Evolutionary conservation across 1,284 basidiomycete genomes (phyloP), one percentile per base, ranked within the genome.

Genomic region (Ustilago shanxiensis): DNA sequence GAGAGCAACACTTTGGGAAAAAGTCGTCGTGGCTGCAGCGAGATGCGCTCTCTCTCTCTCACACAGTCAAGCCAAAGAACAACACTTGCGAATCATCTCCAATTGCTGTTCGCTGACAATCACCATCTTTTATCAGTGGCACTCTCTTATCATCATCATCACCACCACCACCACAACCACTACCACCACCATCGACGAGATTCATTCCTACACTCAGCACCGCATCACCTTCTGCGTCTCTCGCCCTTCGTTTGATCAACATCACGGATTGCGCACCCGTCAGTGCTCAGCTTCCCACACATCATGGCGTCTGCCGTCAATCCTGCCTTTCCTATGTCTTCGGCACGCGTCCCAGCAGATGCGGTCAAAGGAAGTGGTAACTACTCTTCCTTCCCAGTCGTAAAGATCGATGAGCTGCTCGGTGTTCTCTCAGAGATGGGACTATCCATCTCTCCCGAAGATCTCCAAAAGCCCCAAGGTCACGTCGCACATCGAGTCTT

Each of bases 381-480:
- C 69, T 83, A 81, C 62, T 79, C 79, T 11, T 83, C 80, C 51
- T 84, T 84, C 41, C 82, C 82, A 6, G 71, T 76, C 26, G 77
- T 82, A 41, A 79, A 72, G 53, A 79, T 74, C 24, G 75, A 79
- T 44, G 82, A 82, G 59, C 69, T 84, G 7, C 55, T 81, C n/a
- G 73, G 73, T 11, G 79, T 82, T 1, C 69, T 84, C 33, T 67
- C 70, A 31, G 79, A 84, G 60, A 76, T 84, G 71, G 79, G 75
- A 11, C 69, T 82, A 14, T 55, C 57, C 13, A 70, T 80, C 49
- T 77, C 73, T 2, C 70, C 78, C 24, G 81, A 84, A 47, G 81
- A 84, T 44, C 55, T 84, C 28, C 77, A 74, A 11, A 79, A 75
- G 51, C 82, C 82, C 3, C 77, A 78, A 37, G 67, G 74, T 1